phyloP scores from a whole-genome alignment of 78 protist species.

The Cavenderia fasciculata region DNA sequence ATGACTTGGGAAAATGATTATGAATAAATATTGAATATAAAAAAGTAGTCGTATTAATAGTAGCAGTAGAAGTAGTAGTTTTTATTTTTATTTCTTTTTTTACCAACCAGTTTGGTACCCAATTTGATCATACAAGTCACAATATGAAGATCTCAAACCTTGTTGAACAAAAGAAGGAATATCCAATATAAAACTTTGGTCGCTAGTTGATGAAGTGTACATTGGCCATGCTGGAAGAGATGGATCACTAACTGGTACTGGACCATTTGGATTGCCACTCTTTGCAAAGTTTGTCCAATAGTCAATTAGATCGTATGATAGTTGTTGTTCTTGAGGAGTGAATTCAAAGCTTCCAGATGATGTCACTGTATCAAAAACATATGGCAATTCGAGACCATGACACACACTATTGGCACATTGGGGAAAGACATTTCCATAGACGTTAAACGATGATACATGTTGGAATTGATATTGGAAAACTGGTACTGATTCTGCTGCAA shows the following conservation, averaged over 20 bases:
- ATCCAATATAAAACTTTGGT: too few relatives aligned
- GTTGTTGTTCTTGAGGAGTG: slow-evolving; percentile 14
- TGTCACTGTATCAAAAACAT: slow-evolving; percentile 25
- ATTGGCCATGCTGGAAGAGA: slow-evolving; percentile 21
- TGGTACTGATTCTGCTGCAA: neutral
- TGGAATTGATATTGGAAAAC: slow-evolving; percentile 51
- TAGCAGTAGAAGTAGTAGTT: too few relatives aligned
- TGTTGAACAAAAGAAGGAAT: too few relatives aligned
- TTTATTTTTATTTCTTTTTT: too few relatives aligned
- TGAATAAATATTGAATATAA: slow-evolving; percentile 3
- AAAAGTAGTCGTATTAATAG: too few relatives aligned
- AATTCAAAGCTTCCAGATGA: neutral
- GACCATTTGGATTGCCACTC: slow-evolving; percentile 29
- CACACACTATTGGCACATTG: slow-evolving; percentile 42
- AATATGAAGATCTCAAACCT: too few relatives aligned
- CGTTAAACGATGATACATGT: slow-evolving; percentile 60
- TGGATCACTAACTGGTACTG: neutral
- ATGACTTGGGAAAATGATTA: slow-evolving; percentile 7
- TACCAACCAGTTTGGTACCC: too few relatives aligned
- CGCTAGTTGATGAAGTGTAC: neutral
- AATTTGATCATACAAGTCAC: too few relatives aligned
- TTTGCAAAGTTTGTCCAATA: slow-evolving; percentile 76
- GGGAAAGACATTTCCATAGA: neutral
- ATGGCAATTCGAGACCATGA: slow-evolving; percentile 71
- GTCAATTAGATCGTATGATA: slow-evolving; percentile 8